These are phyloP conservation scores for Pseudocohnilembus persalinus DNA, from an alignment of 169 alveolate genomes.

Conservation along the genomic window DNA sequence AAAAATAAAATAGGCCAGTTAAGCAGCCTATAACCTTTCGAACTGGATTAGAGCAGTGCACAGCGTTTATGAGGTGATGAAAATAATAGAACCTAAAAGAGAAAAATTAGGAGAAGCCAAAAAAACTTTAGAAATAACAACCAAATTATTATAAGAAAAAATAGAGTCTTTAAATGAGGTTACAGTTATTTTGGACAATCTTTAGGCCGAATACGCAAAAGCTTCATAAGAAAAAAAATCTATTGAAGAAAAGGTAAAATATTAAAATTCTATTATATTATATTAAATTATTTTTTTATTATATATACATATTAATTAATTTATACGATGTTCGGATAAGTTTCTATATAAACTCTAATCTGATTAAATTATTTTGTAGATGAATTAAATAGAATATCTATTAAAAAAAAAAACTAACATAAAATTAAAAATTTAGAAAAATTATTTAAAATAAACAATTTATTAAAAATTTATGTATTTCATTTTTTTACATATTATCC, in stretches of 20 bases:
- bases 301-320: no score
- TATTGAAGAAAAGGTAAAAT: constrained; percentile 72
- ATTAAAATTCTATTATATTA: no score
- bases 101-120: constrained; percentile 51
- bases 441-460: no score
- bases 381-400: no score
- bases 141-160: constrained; percentile 52
- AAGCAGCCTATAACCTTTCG: constrained; percentile 69
- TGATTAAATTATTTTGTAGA: no score
- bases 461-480: no score
- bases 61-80: constrained; percentile 60
- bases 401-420: no score
- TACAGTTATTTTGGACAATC: constrained; percentile 73
- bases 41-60: constrained; percentile 71
- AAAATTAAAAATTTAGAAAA: no score
- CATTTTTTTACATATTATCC: no score
- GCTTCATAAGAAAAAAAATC: constrained; percentile 85
- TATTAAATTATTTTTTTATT: no score
- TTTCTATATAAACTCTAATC: no score
- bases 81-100: constrained; percentile 52
- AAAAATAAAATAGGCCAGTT: constrained; percentile 53
- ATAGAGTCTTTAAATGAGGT: constrained; percentile 64
- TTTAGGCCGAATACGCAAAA: constrained; percentile 77
- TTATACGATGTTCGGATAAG: no score
- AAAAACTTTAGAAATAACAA: constrained; percentile 43